Conservation (phyloP, 1,284 basidiomycete genomes). For the Phellopilus nigrolimitatus region DNA sequence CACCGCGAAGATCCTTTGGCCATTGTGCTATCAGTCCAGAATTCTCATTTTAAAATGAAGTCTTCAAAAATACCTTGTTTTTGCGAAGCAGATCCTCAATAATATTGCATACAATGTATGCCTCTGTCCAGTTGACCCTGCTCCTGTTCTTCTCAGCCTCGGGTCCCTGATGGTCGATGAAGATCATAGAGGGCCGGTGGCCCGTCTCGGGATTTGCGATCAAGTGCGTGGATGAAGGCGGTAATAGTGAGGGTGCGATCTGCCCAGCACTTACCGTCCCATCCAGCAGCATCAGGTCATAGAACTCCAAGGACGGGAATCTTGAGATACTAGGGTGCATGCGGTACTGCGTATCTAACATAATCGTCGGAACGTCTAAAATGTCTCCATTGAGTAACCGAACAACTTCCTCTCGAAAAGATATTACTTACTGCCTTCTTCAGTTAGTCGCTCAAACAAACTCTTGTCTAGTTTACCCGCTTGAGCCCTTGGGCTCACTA, state of each 20-base stretch:
- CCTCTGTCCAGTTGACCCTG: conserved; percentile 72
- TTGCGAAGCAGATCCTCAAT: conserved; percentile 72
- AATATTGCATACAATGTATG: conserved; percentile 69
- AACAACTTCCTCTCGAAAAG: background rate
- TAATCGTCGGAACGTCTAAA: conserved; percentile 72
- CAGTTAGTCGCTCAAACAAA: conserved; percentile 84
- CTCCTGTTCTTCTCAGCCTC: conserved; percentile 67
- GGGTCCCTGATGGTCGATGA: conserved; percentile 68
- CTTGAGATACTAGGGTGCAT: conserved; percentile 90
- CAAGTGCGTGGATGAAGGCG: conserved; percentile 57
- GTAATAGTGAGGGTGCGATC: conserved; percentile 46
- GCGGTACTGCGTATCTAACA: conserved; percentile 90
- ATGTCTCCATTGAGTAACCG: background rate
- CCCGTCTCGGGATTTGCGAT: conserved; percentile 30
- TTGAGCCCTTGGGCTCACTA: conserved; percentile 68
- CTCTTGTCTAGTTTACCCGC: conserved; percentile 71
- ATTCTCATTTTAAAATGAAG: conserved; percentile 14
- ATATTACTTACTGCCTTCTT: conserved; percentile 60
- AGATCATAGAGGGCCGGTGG: conserved; percentile 56
- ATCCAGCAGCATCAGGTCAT: conserved; percentile 64
- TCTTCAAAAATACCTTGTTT: conserved; percentile 59
- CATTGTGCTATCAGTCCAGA: background rate
- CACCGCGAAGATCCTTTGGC: conserved; percentile 53
- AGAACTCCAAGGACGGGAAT: conserved; percentile 85
- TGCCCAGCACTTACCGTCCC: conserved; percentile 66